These are phyloP conservation scores for Sphagnum contortum DNA, from an alignment of 225 moss, liverwort and hornwort species.

Conservation along the genomic window DNA sequence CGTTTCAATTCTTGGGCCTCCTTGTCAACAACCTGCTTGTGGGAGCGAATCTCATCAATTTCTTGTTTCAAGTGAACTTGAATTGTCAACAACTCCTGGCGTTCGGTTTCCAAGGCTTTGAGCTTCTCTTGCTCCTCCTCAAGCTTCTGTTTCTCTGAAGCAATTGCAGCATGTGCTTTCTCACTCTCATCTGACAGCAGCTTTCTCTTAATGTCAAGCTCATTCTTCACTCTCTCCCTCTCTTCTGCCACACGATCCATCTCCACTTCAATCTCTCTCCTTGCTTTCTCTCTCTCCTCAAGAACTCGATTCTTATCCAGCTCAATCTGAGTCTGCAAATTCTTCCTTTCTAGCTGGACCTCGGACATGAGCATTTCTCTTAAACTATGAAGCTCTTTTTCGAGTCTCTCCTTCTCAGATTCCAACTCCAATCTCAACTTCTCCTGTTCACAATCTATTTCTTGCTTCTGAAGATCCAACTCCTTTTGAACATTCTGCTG, in stretches of 20 bases:
- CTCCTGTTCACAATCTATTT: slow-evolving; percentile 35
- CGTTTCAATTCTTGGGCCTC: slow-evolving; percentile 75
- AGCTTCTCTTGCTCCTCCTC: slow-evolving; percentile 81
- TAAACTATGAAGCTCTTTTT: slow-evolving; percentile 28
- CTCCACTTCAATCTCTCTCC: slow-evolving; percentile 34
- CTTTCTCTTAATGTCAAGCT: slow-evolving; percentile 35
- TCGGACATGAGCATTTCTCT: slow-evolving; percentile 39
- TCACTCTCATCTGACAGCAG: slow-evolving; percentile 39
- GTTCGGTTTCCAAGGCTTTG: slow-evolving; percentile 78
- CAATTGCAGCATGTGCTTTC: slow-evolving; percentile 35
- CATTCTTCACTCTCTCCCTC: slow-evolving; percentile 34
- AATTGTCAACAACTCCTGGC: slow-evolving; percentile 56
- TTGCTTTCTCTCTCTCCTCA: slow-evolving; percentile 22
- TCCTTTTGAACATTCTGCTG: slow-evolving; percentile 40
- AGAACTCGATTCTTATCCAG: slow-evolving; percentile 25
- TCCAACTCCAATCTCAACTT: slow-evolving; percentile 32
- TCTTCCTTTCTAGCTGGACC: slow-evolving; percentile 44
- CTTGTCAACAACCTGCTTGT: slow-evolving; percentile 65
- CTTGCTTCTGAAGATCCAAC: slow-evolving; percentile 43
- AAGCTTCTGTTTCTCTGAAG: slow-evolving; percentile 54
- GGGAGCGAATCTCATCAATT: slow-evolving; percentile 82
- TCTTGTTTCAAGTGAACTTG: slow-evolving; percentile 82
- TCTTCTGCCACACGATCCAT: slow-evolving; percentile 22
- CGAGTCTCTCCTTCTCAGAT: slow-evolving; percentile 24
- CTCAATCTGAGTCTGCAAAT: slow-evolving; percentile 31